A percentile compares a stretch with the other conserved stretches of the same genome.
Conservation (phyloP, 192 early-diverging fungal species). For the Entomortierella lignicola region DNA sequence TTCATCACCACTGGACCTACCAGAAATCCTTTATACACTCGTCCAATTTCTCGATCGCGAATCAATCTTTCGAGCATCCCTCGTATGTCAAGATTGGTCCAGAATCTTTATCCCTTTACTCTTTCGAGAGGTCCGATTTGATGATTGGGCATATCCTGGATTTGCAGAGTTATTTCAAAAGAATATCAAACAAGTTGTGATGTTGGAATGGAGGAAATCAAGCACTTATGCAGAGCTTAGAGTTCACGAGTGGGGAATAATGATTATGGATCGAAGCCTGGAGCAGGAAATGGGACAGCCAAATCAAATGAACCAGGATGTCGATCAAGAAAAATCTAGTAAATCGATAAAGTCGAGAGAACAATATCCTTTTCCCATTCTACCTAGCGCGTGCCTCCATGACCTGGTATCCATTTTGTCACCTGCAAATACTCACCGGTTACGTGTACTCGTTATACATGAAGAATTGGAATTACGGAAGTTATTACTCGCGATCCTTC, state of each 20-base stretch:
- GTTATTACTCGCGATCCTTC: constrained; percentile 3
- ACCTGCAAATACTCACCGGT: background rate
- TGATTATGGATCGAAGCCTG: no score
- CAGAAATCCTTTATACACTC: constrained; percentile 17
- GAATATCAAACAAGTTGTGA: constrained; percentile 5
- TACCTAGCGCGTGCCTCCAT: background rate
- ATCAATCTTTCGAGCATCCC: constrained; percentile 2
- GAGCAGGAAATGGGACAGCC: background rate
- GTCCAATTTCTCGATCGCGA: constrained; percentile 16
- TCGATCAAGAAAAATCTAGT: background rate
- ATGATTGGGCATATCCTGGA: constrained; percentile 6
- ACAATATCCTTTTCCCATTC: background rate
- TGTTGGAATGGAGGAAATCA: constrained; percentile 12
- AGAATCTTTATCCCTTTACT: constrained; percentile 15
- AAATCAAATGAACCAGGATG: no score
- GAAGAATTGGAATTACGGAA: constrained; percentile 5
- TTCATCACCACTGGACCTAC: constrained; percentile 14
- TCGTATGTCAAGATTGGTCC: constrained; percentile 12
- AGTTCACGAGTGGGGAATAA: background rate
- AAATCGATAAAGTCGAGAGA: background rate
- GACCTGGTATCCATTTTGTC: background rate
- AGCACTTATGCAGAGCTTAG: background rate
- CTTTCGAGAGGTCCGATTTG: constrained; percentile 2
- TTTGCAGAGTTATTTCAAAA: background rate
- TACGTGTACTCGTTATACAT: constrained; percentile 7